Conservation (phyloP, 1,284 basidiomycete genomes). For the Cutaneotrichosporon sp. region DNA sequence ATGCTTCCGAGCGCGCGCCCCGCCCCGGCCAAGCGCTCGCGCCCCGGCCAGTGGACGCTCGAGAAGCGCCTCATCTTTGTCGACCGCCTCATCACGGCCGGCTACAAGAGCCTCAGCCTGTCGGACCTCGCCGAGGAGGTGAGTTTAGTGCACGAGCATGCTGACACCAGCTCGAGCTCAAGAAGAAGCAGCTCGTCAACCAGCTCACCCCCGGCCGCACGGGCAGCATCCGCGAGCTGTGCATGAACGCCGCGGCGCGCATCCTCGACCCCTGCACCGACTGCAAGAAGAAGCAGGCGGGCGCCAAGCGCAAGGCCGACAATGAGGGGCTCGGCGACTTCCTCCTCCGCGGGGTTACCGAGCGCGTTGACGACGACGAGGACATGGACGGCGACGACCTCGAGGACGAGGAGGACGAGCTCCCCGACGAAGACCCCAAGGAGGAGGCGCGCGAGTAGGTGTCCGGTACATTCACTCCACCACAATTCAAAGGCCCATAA, state of each 20-base stretch:
- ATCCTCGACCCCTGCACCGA: neutral
- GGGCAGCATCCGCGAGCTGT: slow-evolving; percentile 35
- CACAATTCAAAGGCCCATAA: no score
- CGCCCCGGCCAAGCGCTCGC: neutral
- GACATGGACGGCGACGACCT: neutral
- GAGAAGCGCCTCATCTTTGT: slow-evolving; percentile 29
- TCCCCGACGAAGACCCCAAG: neutral
- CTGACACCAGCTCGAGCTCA: slow-evolving; percentile 25
- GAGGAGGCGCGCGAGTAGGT: neutral
- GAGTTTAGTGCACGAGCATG: neutral
- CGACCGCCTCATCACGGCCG: slow-evolving; percentile 31
- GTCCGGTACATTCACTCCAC: neutral
- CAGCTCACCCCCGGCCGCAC: slow-evolving; percentile 34
- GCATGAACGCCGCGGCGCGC: slow-evolving; percentile 3
- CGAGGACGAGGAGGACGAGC: slow-evolving; percentile 6
- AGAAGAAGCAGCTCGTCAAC: slow-evolving; percentile 27
- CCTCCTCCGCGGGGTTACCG: neutral
- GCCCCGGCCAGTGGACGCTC: slow-evolving; percentile 27
- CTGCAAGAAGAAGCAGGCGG: neutral
- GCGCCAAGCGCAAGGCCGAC: neutral
- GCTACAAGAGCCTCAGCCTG: slow-evolving; percentile 28
- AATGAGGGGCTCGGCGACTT: neutral
- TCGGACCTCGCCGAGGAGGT: slow-evolving; percentile 29
- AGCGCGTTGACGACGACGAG: neutral
- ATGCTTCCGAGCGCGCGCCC: neutral